phyloP scores from a whole-genome alignment of 163 green algal species.

The Coccomyxa subellipsoidea region DNA sequence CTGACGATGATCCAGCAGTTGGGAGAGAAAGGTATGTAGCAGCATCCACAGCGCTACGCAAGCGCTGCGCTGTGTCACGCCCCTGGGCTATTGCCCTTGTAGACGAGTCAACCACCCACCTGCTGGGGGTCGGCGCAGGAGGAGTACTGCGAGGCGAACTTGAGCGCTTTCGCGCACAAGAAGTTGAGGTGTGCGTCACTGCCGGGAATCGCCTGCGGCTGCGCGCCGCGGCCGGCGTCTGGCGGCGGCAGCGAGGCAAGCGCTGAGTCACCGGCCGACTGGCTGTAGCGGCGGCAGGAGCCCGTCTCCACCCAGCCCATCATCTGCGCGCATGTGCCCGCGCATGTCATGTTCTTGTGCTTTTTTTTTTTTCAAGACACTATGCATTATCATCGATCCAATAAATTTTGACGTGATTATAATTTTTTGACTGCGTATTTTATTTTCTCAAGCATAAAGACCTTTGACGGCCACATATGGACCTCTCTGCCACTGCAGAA shows the following conservation, averaged over 20 bases:
- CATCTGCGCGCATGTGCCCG: conserved; percentile 12
- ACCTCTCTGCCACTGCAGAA: too few relatives aligned
- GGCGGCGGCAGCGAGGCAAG: conserved; percentile 17
- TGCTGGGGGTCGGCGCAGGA: conserved; percentile 11
- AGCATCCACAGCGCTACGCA: too few relatives aligned
- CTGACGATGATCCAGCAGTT: too few relatives aligned
- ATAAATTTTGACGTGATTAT: too few relatives aligned
- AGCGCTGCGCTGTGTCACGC: too few relatives aligned
- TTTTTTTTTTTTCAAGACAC: too few relatives aligned
- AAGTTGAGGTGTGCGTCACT: conserved; percentile 4
- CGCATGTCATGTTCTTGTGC: too few relatives aligned
- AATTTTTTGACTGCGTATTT: too few relatives aligned
- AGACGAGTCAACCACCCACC: background rate
- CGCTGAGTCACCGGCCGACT: conserved; percentile 21
- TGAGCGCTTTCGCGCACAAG: conserved; percentile 20
- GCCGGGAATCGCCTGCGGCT: conserved; percentile 3
- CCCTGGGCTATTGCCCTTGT: background rate
- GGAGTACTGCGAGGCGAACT: conserved; percentile 22
- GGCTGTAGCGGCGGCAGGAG: conserved; percentile 21
- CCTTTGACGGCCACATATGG: too few relatives aligned
- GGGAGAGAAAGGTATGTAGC: too few relatives aligned
- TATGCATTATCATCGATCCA: too few relatives aligned
- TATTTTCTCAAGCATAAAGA: too few relatives aligned
- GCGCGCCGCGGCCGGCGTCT: background rate
- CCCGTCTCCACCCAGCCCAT: conserved; percentile 23